Conservation (phyloP, 345 rosid genomes). For the Arabidopsis suecica region DNA sequence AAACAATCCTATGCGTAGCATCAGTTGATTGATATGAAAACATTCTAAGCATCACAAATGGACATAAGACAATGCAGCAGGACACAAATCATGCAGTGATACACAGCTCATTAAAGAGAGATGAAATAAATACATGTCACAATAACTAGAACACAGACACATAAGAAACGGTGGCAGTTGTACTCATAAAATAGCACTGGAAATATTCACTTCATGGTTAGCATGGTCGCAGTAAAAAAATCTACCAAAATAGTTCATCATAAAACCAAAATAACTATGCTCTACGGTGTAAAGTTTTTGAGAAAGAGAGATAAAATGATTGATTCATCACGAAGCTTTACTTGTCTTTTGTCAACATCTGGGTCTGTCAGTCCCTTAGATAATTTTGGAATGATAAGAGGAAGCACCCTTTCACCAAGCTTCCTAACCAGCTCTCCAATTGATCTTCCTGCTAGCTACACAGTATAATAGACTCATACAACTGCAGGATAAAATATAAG, state of each 20-base stretch:
- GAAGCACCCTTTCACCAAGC: slow-evolving; percentile 99
- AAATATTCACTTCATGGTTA: slow-evolving; percentile 4
- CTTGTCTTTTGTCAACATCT: slow-evolving; percentile 89
- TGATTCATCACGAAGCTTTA: slow-evolving; percentile 47
- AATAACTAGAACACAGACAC: neutral
- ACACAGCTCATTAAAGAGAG: slow-evolving; percentile 13
- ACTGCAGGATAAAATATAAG: neutral
- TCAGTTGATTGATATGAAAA: slow-evolving; percentile 22
- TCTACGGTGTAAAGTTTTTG: neutral
- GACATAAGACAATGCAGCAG: slow-evolving; percentile 27
- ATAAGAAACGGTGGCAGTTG: neutral
- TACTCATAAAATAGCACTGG: slow-evolving; percentile 15
- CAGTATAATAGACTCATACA: slow-evolving; percentile 16
- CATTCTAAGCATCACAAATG: slow-evolving; percentile 8
- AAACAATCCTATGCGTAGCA: slow-evolving; percentile 24
- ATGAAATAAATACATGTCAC: neutral
- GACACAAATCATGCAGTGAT: slow-evolving; percentile 12
- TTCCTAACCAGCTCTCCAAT: slow-evolving; percentile 98
- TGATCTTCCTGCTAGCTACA: slow-evolving; percentile 90
- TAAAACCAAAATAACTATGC: neutral
- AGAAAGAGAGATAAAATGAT: neutral
- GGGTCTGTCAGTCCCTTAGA: slow-evolving; percentile 80
- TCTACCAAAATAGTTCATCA: neutral
- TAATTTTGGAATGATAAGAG: slow-evolving; percentile 89
- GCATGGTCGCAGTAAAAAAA: slow-evolving; percentile 1